Base-by-base conservation (phyloP, 805 yeast genomes). In the Candida golubevii region DNA sequence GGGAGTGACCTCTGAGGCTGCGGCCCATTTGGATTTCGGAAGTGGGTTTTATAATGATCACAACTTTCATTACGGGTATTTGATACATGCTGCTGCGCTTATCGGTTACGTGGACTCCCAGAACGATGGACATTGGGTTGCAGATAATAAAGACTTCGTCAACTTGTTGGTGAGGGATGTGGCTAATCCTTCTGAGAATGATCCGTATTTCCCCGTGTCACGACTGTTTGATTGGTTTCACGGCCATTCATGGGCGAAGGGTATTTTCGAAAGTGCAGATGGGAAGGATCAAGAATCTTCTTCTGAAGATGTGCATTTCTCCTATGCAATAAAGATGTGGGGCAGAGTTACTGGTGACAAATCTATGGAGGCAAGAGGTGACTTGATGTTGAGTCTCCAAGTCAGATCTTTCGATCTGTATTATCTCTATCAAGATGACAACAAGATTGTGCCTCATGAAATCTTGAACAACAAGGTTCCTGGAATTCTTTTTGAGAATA, bases 51-150 rank as follows among this genome's bases (percentile, higher is more conserved):
- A 86, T 65, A 86, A 87, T 54, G 95, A 88, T 57, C 95, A 88
- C 56, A 93, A 87, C 59, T 88, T 86, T 75, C 95, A 88, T 61
- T 88, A 84, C 57, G 93, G 93, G 9, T 88, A 86, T 62, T 83
- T 80, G 53, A 74, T 87, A 38, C 90, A 86, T 59, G 85, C 95
- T 1, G 95, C 95, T 6, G 89, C 95, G 1, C 69, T 85, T 15
- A 77, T 86, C 37, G 90, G 83, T n/a, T 62, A 78, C 44, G 78
- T 82, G 13, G 95, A 87, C 58, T 57, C 35, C 68, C 77, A 54
- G 82, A 69, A 54, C 65, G 83, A 83, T 4, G 80, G 81, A 8
- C 57, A 66, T 1, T 83, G 85, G 82, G 62, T 72, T 5, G 46
- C 50, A 8, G 62, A 59, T 8, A 72, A 75, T 52, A 74, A 71